Evolutionary conservation across 768 basidiomycete species (phyloP).

Genomic region (Leccinum truebloodii): DNA sequence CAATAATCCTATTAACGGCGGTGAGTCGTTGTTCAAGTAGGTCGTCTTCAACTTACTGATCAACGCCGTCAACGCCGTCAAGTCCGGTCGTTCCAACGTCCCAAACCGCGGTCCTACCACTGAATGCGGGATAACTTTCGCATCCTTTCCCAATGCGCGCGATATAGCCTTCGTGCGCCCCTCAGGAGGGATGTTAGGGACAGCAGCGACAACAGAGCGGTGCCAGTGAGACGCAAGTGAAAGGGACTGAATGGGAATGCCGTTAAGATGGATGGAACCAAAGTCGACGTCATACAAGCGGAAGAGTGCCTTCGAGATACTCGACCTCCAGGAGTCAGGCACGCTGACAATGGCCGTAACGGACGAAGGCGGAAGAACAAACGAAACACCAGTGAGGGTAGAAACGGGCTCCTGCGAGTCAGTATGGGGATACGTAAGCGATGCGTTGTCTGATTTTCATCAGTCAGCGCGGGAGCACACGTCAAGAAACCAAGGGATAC

Average conservation of each 20-base stretch:
- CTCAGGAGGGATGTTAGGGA: constrained; percentile 71
- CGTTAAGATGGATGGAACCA: constrained; percentile 79
- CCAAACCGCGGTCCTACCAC: too few relatives aligned
- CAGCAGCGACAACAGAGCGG: constrained; percentile 81
- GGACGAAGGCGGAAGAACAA: constrained; percentile 83
- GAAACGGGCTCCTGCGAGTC: not conserved
- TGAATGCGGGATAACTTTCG: constrained; percentile 20
- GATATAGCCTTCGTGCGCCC: constrained; percentile 26
- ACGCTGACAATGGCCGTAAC: constrained; percentile 90
- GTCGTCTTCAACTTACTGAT: constrained; percentile 46
- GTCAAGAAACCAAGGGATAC: too few relatives aligned
- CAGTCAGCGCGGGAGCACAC: too few relatives aligned
- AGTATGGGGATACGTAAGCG: not conserved
- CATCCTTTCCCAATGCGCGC: constrained; percentile 24
- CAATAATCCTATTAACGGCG: constrained; percentile 64
- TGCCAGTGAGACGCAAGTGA: constrained; percentile 82
- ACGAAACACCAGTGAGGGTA: constrained; percentile 36
- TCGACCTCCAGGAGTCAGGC: constrained; percentile 80
- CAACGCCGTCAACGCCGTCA: constrained; percentile 56
- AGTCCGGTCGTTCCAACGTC: constrained; percentile 41
- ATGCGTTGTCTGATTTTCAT: too few relatives aligned
- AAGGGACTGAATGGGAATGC: constrained; percentile 83
- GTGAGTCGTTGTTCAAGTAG: constrained; percentile 54
- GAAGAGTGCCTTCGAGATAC: constrained; percentile 84
- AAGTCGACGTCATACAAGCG: constrained; percentile 91